Evolutionary conservation across 208 protist species (phyloP).

Genomic region (Wallacemonas sp.): DNA sequence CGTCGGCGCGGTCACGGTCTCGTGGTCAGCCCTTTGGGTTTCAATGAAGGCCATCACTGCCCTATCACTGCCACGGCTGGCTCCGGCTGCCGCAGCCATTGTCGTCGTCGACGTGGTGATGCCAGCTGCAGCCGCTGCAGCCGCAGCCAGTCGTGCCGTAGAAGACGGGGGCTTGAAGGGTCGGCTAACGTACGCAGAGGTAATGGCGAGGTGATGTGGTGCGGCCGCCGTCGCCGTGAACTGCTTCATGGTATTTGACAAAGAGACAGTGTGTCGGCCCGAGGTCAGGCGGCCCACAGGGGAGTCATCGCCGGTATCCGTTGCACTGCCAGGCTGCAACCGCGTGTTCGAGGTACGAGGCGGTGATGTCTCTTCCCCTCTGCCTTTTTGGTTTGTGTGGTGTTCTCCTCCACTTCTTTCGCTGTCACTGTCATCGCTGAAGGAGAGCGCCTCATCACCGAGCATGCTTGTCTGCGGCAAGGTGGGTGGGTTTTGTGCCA

Average conservation of each 20-base stretch:
- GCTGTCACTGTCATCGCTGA: neutral
- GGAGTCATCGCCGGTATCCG: neutral
- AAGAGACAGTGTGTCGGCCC: slow-evolving; percentile 3
- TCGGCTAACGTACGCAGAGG: neutral
- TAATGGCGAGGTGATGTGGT: slow-evolving; percentile 7
- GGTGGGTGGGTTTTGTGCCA: slow-evolving; percentile 8
- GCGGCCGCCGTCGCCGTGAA: neutral
- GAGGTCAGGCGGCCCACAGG: neutral
- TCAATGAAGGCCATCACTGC: slow-evolving; percentile 4
- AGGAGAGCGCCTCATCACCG: neutral
- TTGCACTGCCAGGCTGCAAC: neutral
- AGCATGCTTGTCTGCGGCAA: slow-evolving; percentile 2
- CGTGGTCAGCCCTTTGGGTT: too few species aligned
- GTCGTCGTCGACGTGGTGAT: neutral
- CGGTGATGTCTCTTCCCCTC: too few species aligned
- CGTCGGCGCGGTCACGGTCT: too few species aligned
- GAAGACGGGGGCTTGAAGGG: slow-evolving; percentile 11
- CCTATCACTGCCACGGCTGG: too few species aligned
- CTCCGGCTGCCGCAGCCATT: neutral
- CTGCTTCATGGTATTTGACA: slow-evolving; percentile 10
- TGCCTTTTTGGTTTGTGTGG: too few species aligned
- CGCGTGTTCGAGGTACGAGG: too few species aligned
- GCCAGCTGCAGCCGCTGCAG: neutral
- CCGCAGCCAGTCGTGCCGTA: neutral
- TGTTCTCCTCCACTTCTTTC: neutral